Conservation (phyloP, 208 protist genomes). For the Trypanosoma caninum region DNA sequence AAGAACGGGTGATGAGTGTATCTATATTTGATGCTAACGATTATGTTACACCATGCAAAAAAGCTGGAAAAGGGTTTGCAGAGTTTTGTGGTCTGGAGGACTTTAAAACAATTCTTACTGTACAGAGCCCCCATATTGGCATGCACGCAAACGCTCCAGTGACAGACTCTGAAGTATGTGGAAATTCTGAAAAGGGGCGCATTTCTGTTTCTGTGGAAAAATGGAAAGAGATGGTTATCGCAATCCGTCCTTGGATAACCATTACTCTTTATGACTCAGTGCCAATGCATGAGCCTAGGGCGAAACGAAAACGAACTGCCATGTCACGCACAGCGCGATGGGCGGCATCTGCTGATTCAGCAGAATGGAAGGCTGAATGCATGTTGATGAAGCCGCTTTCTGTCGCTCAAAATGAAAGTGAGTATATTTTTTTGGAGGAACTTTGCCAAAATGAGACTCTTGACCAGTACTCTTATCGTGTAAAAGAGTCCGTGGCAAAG, state of each 20-base stretch:
- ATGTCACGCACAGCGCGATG: conserved; percentile 38
- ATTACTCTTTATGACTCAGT: conserved; percentile 57
- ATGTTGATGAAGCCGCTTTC: conserved; percentile 26
- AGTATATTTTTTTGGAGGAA: conserved; percentile 24
- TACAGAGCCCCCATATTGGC: conserved; percentile 64
- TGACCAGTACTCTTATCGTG: conserved; percentile 28
- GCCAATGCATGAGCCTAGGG: conserved; percentile 37
- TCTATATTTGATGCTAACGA: conserved; percentile 71
- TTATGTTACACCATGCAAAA: conserved; percentile 39
- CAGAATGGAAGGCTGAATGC: conserved; percentile 1
- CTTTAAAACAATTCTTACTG: conserved; percentile 53
- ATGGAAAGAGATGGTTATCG: conserved; percentile 53
- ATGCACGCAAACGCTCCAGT: conserved; percentile 53
- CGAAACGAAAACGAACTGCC: conserved; percentile 39
- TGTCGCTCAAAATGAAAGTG: conserved; percentile 21
- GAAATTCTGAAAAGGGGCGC: conserved; percentile 67
- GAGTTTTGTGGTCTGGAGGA: conserved; percentile 56
- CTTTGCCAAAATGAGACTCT: conserved; percentile 33
- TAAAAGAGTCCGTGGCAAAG: conserved; percentile 24
- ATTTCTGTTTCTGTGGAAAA: conserved; percentile 34
- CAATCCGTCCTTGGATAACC: conserved; percentile 42
- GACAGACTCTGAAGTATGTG: conserved; percentile 43
- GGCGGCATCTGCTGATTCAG: conserved; percentile 10
- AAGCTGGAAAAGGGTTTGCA: conserved; percentile 34
- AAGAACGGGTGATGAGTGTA: conserved; percentile 58